Percentiles rank a stretch among this genome's conserved stretches.
Evolutionary conservation across 805 yeast genomes (phyloP).

Genomic region (Pichia scutulata): DNA sequence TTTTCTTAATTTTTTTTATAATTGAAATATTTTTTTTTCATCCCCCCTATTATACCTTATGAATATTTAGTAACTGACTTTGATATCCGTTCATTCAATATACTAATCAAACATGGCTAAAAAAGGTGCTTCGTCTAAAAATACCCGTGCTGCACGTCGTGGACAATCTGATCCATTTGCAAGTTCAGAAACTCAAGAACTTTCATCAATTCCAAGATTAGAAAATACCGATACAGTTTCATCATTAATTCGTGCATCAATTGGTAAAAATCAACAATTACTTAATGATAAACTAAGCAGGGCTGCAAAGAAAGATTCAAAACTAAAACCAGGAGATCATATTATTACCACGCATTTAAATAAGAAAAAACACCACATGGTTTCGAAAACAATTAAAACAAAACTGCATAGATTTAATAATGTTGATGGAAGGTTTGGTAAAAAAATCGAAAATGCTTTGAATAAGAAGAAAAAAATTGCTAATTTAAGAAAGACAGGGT

Average conservation of each 20-base stretch:
- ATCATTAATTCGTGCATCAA: slow-evolving; percentile 58
- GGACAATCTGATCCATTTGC: slow-evolving; percentile 37
- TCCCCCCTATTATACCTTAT: too few species aligned
- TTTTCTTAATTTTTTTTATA: not conserved
- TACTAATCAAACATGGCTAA: slow-evolving; percentile 8
- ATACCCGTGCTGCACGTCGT: slow-evolving; percentile 73
- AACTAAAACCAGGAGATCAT: slow-evolving; percentile 9
- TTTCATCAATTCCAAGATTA: slow-evolving; percentile 48
- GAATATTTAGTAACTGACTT: too few species aligned
- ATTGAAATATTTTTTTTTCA: too few species aligned
- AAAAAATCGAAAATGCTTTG: slow-evolving; percentile 56
- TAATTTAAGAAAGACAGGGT: slow-evolving; percentile 55
- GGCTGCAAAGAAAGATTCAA: not conserved
- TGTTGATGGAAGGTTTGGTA: slow-evolving; percentile 19
- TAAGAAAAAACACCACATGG: slow-evolving; percentile 21
- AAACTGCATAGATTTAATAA: slow-evolving; percentile 12
- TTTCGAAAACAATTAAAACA: slow-evolving; percentile 22
- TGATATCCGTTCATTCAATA: not conserved
- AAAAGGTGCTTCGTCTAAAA: slow-evolving; percentile 42
- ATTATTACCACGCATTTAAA: slow-evolving; percentile 6
- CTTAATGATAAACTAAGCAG: slow-evolving; percentile 46
- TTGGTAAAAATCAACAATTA: slow-evolving; percentile 52
- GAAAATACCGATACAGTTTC: slow-evolving; percentile 53
- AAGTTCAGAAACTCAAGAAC: slow-evolving; percentile 35
- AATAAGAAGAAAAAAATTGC: slow-evolving; percentile 57